Conservation (phyloP, 805 yeast species). For the Starmera pachycereana region DNA sequence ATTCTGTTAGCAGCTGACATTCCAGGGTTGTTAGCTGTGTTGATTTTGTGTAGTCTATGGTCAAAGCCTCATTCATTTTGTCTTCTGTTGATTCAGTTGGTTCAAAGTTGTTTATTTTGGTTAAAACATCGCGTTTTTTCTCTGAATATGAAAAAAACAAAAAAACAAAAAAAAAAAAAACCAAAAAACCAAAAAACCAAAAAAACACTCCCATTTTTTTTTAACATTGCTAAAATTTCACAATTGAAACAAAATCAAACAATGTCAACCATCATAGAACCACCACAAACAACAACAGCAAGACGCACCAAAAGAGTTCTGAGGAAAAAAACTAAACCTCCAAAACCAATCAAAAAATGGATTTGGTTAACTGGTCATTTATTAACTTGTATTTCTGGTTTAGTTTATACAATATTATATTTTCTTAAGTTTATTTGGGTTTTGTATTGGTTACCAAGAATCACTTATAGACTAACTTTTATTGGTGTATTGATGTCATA, state of each 20-base stretch:
- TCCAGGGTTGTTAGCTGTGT: slow-evolving; percentile 24
- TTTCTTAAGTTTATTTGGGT: slow-evolving; percentile 16
- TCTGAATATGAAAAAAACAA: too few relatives aligned
- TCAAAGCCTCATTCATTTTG: background rate
- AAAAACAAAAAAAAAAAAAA: too few relatives aligned
- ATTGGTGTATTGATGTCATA: slow-evolving; percentile 47
- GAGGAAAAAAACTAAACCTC: slow-evolving; percentile 23
- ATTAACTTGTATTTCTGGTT: slow-evolving; percentile 34
- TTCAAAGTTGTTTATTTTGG: too few relatives aligned
- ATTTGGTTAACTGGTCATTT: slow-evolving; percentile 52
- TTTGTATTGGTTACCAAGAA: slow-evolving; percentile 34
- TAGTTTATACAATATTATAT: slow-evolving; percentile 23
- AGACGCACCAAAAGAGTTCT: slow-evolving; percentile 22
- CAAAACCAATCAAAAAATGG: slow-evolving; percentile 33
- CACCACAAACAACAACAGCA: background rate
- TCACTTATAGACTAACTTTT: slow-evolving; percentile 44
- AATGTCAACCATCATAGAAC: background rate
- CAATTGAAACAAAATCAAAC: background rate
- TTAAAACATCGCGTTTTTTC: too few relatives aligned
- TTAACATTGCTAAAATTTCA: too few relatives aligned
- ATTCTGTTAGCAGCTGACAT: slow-evolving; percentile 25
- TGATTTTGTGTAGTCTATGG: slow-evolving; percentile 14
- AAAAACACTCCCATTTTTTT: too few relatives aligned
- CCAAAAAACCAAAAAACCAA: too few relatives aligned
- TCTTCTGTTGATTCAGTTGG: background rate